Percentiles rank a stretch among this genome's conserved stretches.
Evolutionary conservation across 2,329 filamentous ascomycete genomes (phyloP).

Genomic region (Alternaria consortialis): DNA sequence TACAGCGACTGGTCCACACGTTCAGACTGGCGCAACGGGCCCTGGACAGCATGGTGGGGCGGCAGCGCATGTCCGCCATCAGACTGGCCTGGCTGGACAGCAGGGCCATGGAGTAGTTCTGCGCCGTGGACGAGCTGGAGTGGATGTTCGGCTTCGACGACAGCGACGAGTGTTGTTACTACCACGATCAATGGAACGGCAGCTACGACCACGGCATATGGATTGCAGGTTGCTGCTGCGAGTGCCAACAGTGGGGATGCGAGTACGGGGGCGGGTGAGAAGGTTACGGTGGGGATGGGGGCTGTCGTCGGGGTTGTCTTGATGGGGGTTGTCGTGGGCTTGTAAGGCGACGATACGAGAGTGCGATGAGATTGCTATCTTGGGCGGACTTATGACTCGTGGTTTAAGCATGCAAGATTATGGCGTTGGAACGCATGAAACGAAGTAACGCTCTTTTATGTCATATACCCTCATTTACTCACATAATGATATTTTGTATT

Average conservation of each 20-base stretch:
- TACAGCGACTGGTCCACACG: constrained; percentile 42
- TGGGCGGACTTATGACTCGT: background rate
- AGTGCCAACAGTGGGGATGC: constrained; percentile 13
- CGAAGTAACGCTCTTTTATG: background rate
- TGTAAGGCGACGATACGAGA: constrained; percentile 16
- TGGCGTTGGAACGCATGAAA: background rate
- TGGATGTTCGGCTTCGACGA: constrained; percentile 45
- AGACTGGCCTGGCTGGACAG: constrained; percentile 52
- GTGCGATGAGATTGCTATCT: background rate
- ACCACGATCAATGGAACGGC: constrained; percentile 36
- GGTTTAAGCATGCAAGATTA: background rate
- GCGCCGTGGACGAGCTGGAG: constrained; percentile 51
- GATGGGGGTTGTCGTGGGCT: constrained; percentile 32
- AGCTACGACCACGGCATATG: constrained; percentile 39
- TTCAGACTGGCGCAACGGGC: constrained; percentile 37
- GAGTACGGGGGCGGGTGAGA: constrained; percentile 15
- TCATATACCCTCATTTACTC: background rate
- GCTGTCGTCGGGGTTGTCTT: constrained; percentile 33
- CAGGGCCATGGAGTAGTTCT: constrained; percentile 44
- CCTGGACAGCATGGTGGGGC: constrained; percentile 51
- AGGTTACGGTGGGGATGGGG: constrained; percentile 30
- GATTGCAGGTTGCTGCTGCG: constrained; percentile 46
- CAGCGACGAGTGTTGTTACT: constrained; percentile 41
- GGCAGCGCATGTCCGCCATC: constrained; percentile 40
- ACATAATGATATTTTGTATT: background rate